Conservation (phyloP, 495 filamentous ascomycete species). For the Aspergillus cristatus region DNA sequence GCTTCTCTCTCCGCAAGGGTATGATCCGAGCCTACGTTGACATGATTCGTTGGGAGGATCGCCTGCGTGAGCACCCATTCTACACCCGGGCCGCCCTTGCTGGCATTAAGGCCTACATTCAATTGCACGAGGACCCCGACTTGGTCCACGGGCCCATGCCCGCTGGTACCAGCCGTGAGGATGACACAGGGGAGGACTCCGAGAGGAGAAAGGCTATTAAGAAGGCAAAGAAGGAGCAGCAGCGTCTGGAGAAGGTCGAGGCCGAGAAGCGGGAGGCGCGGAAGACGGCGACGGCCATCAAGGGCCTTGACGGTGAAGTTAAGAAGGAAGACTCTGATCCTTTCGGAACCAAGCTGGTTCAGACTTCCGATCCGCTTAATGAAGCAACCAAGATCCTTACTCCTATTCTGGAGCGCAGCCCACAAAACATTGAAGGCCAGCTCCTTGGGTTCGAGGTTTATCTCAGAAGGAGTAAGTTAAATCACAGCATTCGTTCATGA, state of each 20-base stretch:
- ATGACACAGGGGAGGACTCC: conserved; percentile 47
- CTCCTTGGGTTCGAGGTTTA: conserved; percentile 84
- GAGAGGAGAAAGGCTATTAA: conserved; percentile 90
- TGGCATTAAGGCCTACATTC: conserved; percentile 71
- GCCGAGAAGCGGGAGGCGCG: conserved; percentile 63
- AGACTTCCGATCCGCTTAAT: conserved; percentile 72
- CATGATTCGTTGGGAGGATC: conserved; percentile 94
- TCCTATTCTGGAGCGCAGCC: conserved; percentile 69
- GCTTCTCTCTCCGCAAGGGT: conserved; percentile 89
- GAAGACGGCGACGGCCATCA: conserved; percentile 40
- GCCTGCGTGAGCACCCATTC: conserved; percentile 83
- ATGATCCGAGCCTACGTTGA: conserved; percentile 92
- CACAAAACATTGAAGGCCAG: conserved; percentile 77
- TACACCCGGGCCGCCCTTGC: conserved; percentile 78
- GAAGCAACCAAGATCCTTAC: conserved; percentile 82
- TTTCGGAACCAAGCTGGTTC: conserved; percentile 62
- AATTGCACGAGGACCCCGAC: conserved; percentile 67
- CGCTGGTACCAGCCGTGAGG: conserved; percentile 48
- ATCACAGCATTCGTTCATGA: no score
- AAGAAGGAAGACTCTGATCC: conserved; percentile 88
- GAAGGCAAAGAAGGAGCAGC: conserved; percentile 89
- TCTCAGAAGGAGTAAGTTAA: conserved; percentile 59
- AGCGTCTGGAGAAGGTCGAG: conserved; percentile 73
- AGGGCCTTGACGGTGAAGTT: conserved; percentile 42
- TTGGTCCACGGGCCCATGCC: conserved; percentile 46